Conservation (phyloP, 2,329 filamentous ascomycete species). For the Catunica adiposa region DNA sequence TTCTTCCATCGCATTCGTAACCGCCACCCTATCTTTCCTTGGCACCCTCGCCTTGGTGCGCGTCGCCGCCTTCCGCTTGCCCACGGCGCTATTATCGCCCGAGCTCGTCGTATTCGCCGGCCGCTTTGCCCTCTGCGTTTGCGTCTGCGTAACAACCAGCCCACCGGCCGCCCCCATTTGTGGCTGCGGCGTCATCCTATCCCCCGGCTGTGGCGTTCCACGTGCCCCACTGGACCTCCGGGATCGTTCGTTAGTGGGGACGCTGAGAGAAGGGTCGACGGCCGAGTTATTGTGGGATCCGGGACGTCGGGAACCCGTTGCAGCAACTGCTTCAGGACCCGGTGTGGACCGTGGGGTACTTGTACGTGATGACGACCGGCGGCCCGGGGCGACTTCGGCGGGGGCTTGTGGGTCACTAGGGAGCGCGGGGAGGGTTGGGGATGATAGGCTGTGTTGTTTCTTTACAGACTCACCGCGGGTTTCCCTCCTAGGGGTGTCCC, state of each 20-base stretch:
- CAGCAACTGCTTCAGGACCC: slow-evolving; percentile 18
- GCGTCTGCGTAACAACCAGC: background rate
- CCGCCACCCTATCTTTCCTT: slow-evolving; percentile 33
- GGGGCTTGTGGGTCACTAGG: slow-evolving; percentile 17
- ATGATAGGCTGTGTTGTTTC: slow-evolving; percentile 18
- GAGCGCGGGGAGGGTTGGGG: slow-evolving; percentile 15
- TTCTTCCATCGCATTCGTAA: slow-evolving; percentile 19
- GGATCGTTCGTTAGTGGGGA: slow-evolving; percentile 31
- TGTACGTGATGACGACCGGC: slow-evolving; percentile 15
- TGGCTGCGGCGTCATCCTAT: background rate
- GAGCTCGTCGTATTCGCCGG: slow-evolving; percentile 48
- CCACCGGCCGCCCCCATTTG: too few relatives aligned
- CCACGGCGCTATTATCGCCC: slow-evolving; percentile 49
- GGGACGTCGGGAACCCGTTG: slow-evolving; percentile 26
- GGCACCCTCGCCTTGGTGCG: slow-evolving; percentile 42
- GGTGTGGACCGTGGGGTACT: slow-evolving; percentile 21
- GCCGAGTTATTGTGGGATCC: slow-evolving; percentile 35
- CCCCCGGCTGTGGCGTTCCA: slow-evolving; percentile 39
- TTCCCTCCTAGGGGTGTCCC: slow-evolving; percentile 26
- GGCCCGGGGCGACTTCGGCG: background rate
- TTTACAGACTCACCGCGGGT: slow-evolving; percentile 30
- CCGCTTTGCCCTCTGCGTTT: slow-evolving; percentile 46
- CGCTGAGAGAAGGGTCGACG: slow-evolving; percentile 29
- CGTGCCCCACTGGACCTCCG: slow-evolving; percentile 39
- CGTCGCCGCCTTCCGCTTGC: slow-evolving; percentile 53